Evolutionary conservation across 441 rosid genomes (phyloP).

Genomic region (Theobroma grandiflorum): DNA sequence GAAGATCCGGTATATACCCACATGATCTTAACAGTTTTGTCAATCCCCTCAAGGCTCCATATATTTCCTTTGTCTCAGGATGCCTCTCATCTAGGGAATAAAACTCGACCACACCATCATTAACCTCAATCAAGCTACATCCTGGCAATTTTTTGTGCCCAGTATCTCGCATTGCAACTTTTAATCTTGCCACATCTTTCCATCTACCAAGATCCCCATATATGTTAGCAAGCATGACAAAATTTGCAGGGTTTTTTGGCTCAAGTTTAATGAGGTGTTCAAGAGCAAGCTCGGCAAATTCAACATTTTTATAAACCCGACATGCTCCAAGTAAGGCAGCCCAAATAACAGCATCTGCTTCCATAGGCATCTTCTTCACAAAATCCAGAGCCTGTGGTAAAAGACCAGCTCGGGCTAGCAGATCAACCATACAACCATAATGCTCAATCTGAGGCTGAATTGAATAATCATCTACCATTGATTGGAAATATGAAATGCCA

Average conservation of each 20-base stretch:
- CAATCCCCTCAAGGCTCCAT: slow-evolving; percentile 53
- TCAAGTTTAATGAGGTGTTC: slow-evolving; percentile 51
- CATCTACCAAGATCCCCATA: slow-evolving; percentile 63
- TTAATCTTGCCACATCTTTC: slow-evolving; percentile 64
- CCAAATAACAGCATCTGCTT: slow-evolving; percentile 79
- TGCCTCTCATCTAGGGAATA: slow-evolving; percentile 69
- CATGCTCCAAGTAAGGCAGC: slow-evolving; percentile 67
- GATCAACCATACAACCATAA: slow-evolving; percentile 79
- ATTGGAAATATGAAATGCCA: slow-evolving; percentile 55
- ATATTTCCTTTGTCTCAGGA: slow-evolving; percentile 49
- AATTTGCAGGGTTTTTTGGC: slow-evolving; percentile 61
- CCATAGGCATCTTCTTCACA: slow-evolving; percentile 56
- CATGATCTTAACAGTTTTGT: slow-evolving; percentile 41
- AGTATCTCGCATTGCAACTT: slow-evolving; percentile 72
- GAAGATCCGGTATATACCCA: slow-evolving; percentile 33
- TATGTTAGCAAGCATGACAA: slow-evolving; percentile 60
- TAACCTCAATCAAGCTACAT: slow-evolving; percentile 64
- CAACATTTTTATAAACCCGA: slow-evolving; percentile 57
- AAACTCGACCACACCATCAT: slow-evolving; percentile 57
- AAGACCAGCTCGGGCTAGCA: slow-evolving; percentile 67
- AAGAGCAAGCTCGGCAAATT: slow-evolving; percentile 66
- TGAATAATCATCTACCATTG: slow-evolving; percentile 58
- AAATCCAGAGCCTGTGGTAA: slow-evolving; percentile 62
- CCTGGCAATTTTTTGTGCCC: slow-evolving; percentile 67
- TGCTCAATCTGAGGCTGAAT: slow-evolving; percentile 70